A percentile compares a stretch with the other conserved stretches of the same genome.
phyloP scores from a whole-genome alignment of 1,139 yeast species.

The Hansenula lynferdii region DNA sequence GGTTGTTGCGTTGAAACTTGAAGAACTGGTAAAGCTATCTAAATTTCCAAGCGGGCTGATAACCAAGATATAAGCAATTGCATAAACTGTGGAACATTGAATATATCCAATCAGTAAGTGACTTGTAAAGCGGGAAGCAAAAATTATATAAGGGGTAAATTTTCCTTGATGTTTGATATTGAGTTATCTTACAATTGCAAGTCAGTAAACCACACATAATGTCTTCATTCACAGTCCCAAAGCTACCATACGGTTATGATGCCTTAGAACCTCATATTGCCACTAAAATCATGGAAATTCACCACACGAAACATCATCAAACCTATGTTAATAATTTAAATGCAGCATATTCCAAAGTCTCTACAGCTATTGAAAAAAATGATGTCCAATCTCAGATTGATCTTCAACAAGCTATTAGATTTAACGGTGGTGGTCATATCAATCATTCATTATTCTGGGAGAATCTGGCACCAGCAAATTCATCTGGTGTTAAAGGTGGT shows the following conservation, averaged over 20 bases:
- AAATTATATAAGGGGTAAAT: too few relatives aligned
- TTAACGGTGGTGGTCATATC: constrained; percentile 91
- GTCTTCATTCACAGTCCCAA: constrained; percentile 1
- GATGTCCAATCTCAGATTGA: constrained; percentile 49
- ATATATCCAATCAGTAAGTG: too few relatives aligned
- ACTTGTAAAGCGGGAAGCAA: too few relatives aligned
- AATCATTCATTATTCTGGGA: constrained; percentile 89
- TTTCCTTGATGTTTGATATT: too few relatives aligned
- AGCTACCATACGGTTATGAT: constrained; percentile 27
- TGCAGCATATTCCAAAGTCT: constrained; percentile 67
- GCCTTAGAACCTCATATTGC: constrained; percentile 87
- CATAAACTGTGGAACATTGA: too few relatives aligned
- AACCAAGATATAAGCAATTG: too few relatives aligned
- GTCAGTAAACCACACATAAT: neutral
- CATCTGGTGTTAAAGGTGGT: constrained; percentile 46
- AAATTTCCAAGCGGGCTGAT: too few relatives aligned
- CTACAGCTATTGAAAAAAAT: constrained; percentile 52
- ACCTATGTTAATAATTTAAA: constrained; percentile 87
- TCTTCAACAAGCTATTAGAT: constrained; percentile 74
- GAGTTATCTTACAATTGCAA: too few relatives aligned
- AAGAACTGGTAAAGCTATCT: too few relatives aligned
- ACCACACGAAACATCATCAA: constrained; percentile 89
- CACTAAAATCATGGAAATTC: constrained; percentile 81
- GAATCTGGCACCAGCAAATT: constrained; percentile 72
- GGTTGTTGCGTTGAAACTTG: too few relatives aligned